phyloP scores from a whole-genome alignment of 2,329 filamentous ascomycete species.

The Aspergillus glaucus region DNA sequence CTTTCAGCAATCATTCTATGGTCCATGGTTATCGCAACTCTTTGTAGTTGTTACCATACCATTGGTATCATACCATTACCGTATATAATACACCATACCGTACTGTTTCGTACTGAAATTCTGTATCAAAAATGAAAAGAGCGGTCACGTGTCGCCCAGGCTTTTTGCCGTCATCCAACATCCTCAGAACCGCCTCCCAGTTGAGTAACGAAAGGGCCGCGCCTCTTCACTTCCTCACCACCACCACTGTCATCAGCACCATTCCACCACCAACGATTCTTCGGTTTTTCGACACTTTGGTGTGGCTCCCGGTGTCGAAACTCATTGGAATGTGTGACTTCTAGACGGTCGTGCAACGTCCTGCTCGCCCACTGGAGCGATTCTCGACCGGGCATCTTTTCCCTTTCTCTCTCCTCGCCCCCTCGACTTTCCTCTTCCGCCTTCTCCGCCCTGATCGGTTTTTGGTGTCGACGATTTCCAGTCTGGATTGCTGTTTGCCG shows the following conservation, averaged over 20 bases:
- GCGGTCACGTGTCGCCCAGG: conserved; percentile 21
- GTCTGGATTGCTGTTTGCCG: not conserved
- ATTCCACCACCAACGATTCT: conserved; percentile 7
- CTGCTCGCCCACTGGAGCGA: conserved; percentile 29
- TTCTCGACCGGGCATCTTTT: conserved; percentile 18
- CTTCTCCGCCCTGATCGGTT: conserved; percentile 8
- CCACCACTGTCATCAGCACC: conserved; percentile 11
- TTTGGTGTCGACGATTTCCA: not conserved
- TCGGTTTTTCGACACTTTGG: conserved; percentile 7
- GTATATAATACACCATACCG: not conserved
- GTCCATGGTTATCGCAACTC: no score
- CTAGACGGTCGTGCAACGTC: conserved; percentile 26
- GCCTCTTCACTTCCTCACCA: conserved; percentile 7
- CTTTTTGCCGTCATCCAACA: conserved; percentile 27
- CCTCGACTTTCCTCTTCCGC: conserved; percentile 14
- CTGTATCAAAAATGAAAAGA: conserved; percentile 4
- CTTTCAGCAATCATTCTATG: no score
- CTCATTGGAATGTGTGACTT: conserved; percentile 29
- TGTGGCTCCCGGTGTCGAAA: conserved; percentile 8
- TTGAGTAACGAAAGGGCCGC: conserved; percentile 17
- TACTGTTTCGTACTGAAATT: not conserved
- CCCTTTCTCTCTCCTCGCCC: conserved; percentile 5
- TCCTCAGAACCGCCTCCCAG: conserved; percentile 15
- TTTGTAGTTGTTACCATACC: no score
- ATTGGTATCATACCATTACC: no score